Percentiles rank a stretch among this genome's conserved stretches.
Conservation (phyloP, 2,329 filamentous ascomycete species). For the Sclerotinia subarctica region DNA sequence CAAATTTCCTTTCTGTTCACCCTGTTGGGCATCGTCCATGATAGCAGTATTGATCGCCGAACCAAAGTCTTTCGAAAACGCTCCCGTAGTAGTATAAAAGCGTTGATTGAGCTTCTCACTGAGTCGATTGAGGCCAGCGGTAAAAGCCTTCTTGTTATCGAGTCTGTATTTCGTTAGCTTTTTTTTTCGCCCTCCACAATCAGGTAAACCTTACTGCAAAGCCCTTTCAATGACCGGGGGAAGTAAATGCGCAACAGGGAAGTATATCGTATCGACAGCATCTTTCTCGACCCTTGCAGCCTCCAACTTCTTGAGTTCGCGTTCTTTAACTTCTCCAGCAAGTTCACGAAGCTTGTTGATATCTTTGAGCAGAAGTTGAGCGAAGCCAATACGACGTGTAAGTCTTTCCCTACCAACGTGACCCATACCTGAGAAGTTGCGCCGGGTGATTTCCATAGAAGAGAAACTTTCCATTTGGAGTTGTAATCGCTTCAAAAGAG, state of each 20-base stretch:
- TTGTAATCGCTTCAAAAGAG: slow-evolving; percentile 87
- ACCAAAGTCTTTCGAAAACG: slow-evolving; percentile 56
- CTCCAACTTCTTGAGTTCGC: slow-evolving; percentile 75
- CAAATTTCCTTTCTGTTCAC: neutral
- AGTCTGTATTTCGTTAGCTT: slow-evolving; percentile 52
- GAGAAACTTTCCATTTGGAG: slow-evolving; percentile 95
- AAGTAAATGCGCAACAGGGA: slow-evolving; percentile 76
- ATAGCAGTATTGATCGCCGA: slow-evolving; percentile 53
- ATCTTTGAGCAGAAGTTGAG: slow-evolving; percentile 69
- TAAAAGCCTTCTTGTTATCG: slow-evolving; percentile 60
- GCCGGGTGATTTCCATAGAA: slow-evolving; percentile 92
- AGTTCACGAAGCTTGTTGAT: slow-evolving; percentile 72
- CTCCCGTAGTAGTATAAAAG: slow-evolving; percentile 55
- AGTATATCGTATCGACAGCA: slow-evolving; percentile 86
- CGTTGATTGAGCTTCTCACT: slow-evolving; percentile 51
- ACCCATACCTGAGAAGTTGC: slow-evolving; percentile 95
- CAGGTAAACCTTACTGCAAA: slow-evolving; percentile 61
- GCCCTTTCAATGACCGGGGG: slow-evolving; percentile 77
- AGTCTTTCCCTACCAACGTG: slow-evolving; percentile 75
- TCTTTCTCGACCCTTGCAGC: slow-evolving; percentile 72
- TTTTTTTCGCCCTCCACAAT: neutral
- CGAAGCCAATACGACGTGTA: slow-evolving; percentile 82
- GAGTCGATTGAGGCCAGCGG: slow-evolving; percentile 49
- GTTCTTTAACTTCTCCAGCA: slow-evolving; percentile 66
- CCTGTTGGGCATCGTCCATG: slow-evolving; percentile 25